Conservation (phyloP, 768 basidiomycete genomes). For the Trametes gibbosa region DNA sequence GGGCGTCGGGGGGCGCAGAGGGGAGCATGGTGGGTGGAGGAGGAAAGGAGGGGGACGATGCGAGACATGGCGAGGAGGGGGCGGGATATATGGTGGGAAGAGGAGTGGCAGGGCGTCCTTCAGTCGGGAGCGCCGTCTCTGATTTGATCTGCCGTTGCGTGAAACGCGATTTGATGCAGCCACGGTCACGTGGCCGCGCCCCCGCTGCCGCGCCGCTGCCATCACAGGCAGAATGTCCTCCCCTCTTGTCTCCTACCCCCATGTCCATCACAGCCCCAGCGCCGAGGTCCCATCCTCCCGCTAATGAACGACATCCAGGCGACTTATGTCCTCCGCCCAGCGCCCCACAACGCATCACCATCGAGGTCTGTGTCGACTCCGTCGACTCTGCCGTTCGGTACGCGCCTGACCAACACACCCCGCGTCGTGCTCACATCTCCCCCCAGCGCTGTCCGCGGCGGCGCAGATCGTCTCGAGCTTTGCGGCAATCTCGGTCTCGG, state of each 20-base stretch:
- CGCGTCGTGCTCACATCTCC: background rate
- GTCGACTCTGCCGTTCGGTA: conserved; percentile 67
- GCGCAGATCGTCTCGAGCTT: conserved; percentile 75
- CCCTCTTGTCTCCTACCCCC: background rate
- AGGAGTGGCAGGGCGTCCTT: too few species aligned
- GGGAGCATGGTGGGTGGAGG: background rate
- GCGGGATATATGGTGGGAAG: background rate
- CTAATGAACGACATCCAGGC: too few species aligned
- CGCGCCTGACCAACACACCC: conserved; percentile 25
- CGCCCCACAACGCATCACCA: conserved; percentile 9
- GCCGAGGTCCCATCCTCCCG: background rate
- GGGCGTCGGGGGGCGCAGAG: background rate
- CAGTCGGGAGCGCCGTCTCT: too few species aligned
- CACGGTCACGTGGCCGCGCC: conserved; percentile 19
- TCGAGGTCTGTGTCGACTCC: conserved; percentile 68
- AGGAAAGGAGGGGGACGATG: background rate
- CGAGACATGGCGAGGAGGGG: background rate
- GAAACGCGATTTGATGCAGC: conserved; percentile 8
- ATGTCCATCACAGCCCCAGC: background rate
- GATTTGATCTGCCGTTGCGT: background rate
- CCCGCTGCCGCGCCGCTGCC: background rate
- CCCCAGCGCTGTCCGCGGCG: conserved; percentile 63
- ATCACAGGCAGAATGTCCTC: background rate
- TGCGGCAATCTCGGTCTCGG: conserved; percentile 69
- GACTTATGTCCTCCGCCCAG: too few species aligned